Conservation (phyloP, 306 rosid species). For the Bauhinia variegata region DNA sequence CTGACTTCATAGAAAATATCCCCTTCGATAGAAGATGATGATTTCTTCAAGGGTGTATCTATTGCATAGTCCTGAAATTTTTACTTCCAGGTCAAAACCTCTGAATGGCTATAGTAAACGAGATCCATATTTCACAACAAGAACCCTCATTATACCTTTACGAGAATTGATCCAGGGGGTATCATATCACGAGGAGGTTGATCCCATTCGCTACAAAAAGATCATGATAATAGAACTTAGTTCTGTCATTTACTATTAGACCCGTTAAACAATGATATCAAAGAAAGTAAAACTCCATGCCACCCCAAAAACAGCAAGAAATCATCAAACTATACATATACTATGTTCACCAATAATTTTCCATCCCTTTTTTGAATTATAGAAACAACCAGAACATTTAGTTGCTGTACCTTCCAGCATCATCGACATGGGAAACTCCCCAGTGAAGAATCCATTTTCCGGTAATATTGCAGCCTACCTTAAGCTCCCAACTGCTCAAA, state of each 20-base stretch:
- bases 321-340: too few relatives aligned
- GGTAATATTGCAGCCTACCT: conserved; percentile 76
- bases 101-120: conserved; percentile 26
- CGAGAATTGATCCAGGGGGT: conserved; percentile 73
- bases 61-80: conserved; percentile 86
- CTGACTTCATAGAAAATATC: conserved; percentile 64
- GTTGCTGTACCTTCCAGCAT: conserved; percentile 82
- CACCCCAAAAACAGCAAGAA: conserved; percentile 4
- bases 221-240: conserved; percentile 25
- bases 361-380: too few relatives aligned
- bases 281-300: conserved; percentile 29
- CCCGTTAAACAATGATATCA: conserved; percentile 11
- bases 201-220: conserved; percentile 86
- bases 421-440: conserved; percentile 79
- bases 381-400: too few relatives aligned
- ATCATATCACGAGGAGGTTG: conserved; percentile 87
- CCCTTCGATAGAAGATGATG: conserved; percentile 51
- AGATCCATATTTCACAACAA: conserved; percentile 17
- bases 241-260: conserved; percentile 11
- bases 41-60: conserved; percentile 75
- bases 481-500: conserved; percentile 53
- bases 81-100: conserved; percentile 33
- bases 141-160: conserved; percentile 64
- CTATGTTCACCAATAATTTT: too few relatives aligned
- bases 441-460: conserved; percentile 97